These are phyloP conservation scores for Azolla pinnata DNA, from an alignment of 75 land plant genomes.

Conservation along the genomic window DNA sequence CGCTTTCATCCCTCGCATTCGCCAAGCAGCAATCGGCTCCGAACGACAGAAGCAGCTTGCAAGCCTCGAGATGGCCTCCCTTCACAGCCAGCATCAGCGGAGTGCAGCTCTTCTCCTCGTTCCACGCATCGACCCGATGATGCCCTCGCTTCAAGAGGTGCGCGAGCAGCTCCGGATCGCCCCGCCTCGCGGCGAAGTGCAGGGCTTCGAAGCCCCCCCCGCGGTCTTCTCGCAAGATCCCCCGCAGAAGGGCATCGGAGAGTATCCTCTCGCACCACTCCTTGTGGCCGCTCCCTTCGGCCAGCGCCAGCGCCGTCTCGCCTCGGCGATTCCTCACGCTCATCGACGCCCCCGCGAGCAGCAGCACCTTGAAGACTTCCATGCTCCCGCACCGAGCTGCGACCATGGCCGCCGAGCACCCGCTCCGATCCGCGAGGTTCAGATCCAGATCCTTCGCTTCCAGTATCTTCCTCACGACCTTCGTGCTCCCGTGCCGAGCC, in stretches of 20 bases:
- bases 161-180: constrained; percentile 19
- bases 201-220: constrained; percentile 31
- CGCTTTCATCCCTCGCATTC: constrained; percentile 33
- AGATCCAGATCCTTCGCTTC: constrained; percentile 16
- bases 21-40: constrained; percentile 27
- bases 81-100: constrained; percentile 45
- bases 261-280: constrained; percentile 32
- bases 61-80: constrained; percentile 46
- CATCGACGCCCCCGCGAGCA: constrained; percentile 43
- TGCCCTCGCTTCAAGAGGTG: constrained; percentile 35
- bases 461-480: constrained; percentile 28
- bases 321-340: constrained; percentile 23
- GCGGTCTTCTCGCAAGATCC: constrained; percentile 17
- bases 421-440: constrained; percentile 26
- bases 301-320: constrained; percentile 24
- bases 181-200: constrained; percentile 36
- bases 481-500: constrained; percentile 16
- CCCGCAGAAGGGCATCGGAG: constrained; percentile 25
- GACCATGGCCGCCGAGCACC: constrained; percentile 32
- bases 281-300: constrained; percentile 5
- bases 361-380: constrained; percentile 31
- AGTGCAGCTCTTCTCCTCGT: constrained; percentile 42
- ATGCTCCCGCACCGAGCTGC: constrained; percentile 36
- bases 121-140: constrained; percentile 19
- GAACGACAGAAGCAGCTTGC: constrained; percentile 23